Percentiles rank a stretch among this genome's conserved stretches.
Conservation (phyloP, 2,329 filamentous ascomycete species). For the Fusarium fujikuroi region DNA sequence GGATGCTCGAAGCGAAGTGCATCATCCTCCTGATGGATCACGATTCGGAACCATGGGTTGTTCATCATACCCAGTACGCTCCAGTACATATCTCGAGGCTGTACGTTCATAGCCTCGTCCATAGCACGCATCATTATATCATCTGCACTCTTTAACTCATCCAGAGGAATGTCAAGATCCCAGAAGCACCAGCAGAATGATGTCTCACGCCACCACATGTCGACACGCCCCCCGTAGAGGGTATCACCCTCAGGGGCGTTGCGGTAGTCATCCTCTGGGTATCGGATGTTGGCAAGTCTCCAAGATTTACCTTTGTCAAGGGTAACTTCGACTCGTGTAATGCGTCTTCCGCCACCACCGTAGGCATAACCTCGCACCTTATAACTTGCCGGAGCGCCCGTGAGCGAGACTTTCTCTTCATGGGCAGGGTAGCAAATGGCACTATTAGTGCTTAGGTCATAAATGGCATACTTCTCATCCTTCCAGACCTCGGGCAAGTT, state of each 20-base stretch:
- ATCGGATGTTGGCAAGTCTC: slow-evolving; percentile 80
- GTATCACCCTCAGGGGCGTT: slow-evolving; percentile 64
- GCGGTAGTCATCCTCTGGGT: slow-evolving; percentile 87
- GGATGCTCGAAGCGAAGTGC: slow-evolving; percentile 85
- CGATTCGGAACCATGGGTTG: slow-evolving; percentile 90
- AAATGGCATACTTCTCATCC: slow-evolving; percentile 92
- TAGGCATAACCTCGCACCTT: slow-evolving; percentile 85
- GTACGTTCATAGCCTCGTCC: slow-evolving; percentile 88
- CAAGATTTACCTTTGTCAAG: slow-evolving; percentile 85
- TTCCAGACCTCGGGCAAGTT: slow-evolving; percentile 81
- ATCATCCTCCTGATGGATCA: slow-evolving; percentile 73
- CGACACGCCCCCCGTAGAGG: slow-evolving; percentile 81
- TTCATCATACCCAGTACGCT: slow-evolving; percentile 98
- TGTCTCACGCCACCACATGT: slow-evolving; percentile 83
- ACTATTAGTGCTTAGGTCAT: slow-evolving; percentile 89
- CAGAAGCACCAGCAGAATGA: slow-evolving; percentile 96
- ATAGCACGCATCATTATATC: slow-evolving; percentile 87
- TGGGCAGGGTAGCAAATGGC: slow-evolving; percentile 84
- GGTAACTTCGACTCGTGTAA: slow-evolving; percentile 85
- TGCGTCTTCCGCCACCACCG: slow-evolving; percentile 82
- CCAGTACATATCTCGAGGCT: slow-evolving; percentile 97
- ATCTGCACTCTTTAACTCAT: slow-evolving; percentile 70
- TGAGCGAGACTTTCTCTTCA: slow-evolving; percentile 70
- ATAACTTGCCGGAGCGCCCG: slow-evolving; percentile 64
- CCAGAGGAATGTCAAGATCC: slow-evolving; percentile 74